A percentile compares a stretch with the other conserved stretches of the same genome.
Conservation (phyloP, 2,329 filamentous ascomycete species). For the Simplicillium sp. region DNA sequence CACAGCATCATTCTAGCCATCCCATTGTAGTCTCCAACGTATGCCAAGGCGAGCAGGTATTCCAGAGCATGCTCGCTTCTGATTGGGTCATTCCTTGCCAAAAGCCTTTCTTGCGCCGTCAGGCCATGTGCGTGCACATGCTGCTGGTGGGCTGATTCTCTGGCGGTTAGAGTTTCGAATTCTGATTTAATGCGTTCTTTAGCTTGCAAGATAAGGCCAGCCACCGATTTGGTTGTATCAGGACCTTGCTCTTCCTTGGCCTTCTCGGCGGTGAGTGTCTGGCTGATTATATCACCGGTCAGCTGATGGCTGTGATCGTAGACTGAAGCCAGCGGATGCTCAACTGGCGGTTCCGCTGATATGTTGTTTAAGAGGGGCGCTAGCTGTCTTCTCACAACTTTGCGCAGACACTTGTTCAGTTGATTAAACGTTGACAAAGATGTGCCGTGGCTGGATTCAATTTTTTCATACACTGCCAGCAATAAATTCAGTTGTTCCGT, state of each 20-base stretch:
- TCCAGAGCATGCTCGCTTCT: conserved; percentile 34
- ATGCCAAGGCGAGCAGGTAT: conserved; percentile 55
- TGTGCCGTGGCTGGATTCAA: conserved; percentile 15
- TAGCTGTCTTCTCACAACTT: conserved; percentile 12
- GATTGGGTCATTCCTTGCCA: conserved; percentile 21
- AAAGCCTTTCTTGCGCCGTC: conserved; percentile 22
- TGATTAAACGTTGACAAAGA: conserved; percentile 14
- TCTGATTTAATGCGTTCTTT: background rate
- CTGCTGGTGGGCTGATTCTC: conserved; percentile 5
- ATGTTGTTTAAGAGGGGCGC: background rate
- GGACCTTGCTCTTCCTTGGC: background rate
- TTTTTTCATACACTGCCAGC: conserved; percentile 15
- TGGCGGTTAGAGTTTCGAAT: background rate
- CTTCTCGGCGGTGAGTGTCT: background rate
- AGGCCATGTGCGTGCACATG: conserved; percentile 12
- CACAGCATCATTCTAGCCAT: conserved; percentile 50
- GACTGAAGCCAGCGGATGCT: background rate
- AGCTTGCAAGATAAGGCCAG: background rate
- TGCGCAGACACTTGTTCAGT: conserved; percentile 14
- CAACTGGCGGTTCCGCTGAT: background rate
- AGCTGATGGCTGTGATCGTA: background rate
- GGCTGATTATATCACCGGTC: no score
- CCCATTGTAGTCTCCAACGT: conserved; percentile 47
- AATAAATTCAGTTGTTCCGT: conserved; percentile 20
- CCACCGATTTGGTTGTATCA: background rate